phyloP scores from a whole-genome alignment of 495 filamentous ascomycete genomes.

The Friedmanniomyces simplex region DNA sequence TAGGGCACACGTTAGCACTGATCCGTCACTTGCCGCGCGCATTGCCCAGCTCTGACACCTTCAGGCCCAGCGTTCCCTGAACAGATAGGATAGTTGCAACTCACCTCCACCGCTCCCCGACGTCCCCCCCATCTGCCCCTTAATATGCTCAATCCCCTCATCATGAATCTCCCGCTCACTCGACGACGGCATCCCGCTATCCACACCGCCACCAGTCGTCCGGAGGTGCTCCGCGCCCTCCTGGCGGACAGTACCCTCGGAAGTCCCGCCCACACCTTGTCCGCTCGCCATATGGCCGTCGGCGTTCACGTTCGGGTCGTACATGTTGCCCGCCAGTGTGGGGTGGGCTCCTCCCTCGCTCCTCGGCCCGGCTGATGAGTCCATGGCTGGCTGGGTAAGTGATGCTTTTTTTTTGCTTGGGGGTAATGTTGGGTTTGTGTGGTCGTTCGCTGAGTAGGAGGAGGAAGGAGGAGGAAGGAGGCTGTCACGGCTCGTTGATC shows the following conservation, averaged over 20 bases:
- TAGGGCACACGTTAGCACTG: no score
- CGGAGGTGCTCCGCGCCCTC: not conserved
- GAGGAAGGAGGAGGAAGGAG: no score
- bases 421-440: not conserved
- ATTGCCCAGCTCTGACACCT: no score
- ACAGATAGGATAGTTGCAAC: no score
- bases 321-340: constrained; percentile 7
- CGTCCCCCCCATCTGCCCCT: not conserved
- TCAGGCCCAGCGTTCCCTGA: no score
- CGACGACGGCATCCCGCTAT: not conserved
- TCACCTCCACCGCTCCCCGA: not conserved
- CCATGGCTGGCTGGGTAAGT: not conserved
- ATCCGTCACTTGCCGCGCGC: no score
- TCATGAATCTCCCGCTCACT: not conserved
- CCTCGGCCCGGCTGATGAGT: not conserved
- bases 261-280: constrained; percentile 2
- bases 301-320: constrained; percentile 4
- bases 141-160: constrained; percentile 10
- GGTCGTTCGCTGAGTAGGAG: not conserved
- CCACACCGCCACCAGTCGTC: not conserved
- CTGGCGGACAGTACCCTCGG: not conserved
- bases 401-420: not conserved
- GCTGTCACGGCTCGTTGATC: no score
- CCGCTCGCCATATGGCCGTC: constrained; percentile 1
- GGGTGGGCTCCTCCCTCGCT: not conserved